Base-by-base conservation (phyloP, 306 rosid species). In the Trifolium fragiferum region DNA sequence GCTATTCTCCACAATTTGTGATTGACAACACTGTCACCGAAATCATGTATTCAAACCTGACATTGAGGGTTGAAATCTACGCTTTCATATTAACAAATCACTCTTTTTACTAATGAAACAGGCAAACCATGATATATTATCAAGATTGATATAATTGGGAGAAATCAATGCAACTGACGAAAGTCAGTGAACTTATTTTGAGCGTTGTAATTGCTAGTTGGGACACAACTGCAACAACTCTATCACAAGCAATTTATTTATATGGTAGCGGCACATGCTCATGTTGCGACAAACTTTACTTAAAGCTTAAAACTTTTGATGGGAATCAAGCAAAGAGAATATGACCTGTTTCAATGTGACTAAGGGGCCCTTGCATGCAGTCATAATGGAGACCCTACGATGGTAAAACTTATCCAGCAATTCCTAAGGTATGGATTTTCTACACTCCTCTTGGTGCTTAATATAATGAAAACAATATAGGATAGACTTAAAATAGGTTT, bases 131-230 rank as follows among this genome's bases (percentile, higher is more conserved):
- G 96, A 93, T 77, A 84, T 93, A 80, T 69, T 93, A 74, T 89
- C 97, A 38, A 88, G 97, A 79, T 91, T 93, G 80, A 89, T 91
- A n/a, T 90, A 83, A 77, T 40, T 91, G 16, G 90, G 89, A 33
- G 89, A 76, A 57, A 82, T 33, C 64, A 83, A 78, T 41, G 86
- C 87, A 50, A 85, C 84, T 4, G 89, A 89, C 62, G 91, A 89
- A 67, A 86, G 87, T 75, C 87, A 16, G 11, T 16, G 23, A 93
- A 49, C 80, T 93, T 33, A 88, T 93, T 14, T 83, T 89, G 67
- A 93, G 88, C 83, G 84, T 89, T 57, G 96, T 91, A 70, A 91
- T 93, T 18, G 98, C 97, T 11, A 97, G 97, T 16, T 8, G 57
- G 23, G 57, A 91, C 79, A 93, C 98, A 46, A 91, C 92, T 14